These are phyloP conservation scores for Nicotiana knightiana DNA, from an alignment of 257 asterid genomes.

Conservation along the genomic window DNA sequence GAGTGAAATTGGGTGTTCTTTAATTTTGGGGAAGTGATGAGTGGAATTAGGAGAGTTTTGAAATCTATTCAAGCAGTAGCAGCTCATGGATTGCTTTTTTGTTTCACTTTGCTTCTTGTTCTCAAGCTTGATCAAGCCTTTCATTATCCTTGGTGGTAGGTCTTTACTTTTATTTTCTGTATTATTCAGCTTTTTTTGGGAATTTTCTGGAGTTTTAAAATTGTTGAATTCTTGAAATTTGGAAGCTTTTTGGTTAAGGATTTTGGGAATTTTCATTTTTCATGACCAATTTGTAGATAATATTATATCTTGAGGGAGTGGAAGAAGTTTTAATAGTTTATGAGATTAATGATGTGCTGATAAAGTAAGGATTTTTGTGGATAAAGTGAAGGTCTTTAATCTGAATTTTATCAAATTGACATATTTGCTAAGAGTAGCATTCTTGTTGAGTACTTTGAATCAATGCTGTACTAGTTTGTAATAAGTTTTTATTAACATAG, in stretches of 20 bases:
- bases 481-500: not conserved
- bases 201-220: not conserved
- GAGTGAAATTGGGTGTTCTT: slow-evolving; percentile 5
- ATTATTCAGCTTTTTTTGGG: not conserved
- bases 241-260: not conserved
- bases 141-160: slow-evolving; percentile 78
- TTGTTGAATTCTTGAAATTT: not conserved
- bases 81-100: slow-evolving; percentile 80
- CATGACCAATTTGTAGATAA: too few relatives aligned
- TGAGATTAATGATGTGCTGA: not conserved
- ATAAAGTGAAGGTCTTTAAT: not conserved
- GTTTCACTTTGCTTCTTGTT: slow-evolving; percentile 63
- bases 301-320: too few relatives aligned
- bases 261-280: not conserved
- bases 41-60: slow-evolving; percentile 56
- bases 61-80: slow-evolving; percentile 71
- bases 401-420: not conserved
- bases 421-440: not conserved
- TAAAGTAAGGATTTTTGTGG: not conserved
- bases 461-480: not conserved
- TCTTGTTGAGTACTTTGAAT: not conserved
- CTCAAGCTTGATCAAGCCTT: slow-evolving; percentile 66
- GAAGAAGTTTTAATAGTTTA: not conserved
- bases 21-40: slow-evolving; percentile 29
- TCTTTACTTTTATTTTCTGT: slow-evolving; percentile 9